Conservation (phyloP, 495 filamentous ascomycete species). For the Acidiella bohemica region DNA sequence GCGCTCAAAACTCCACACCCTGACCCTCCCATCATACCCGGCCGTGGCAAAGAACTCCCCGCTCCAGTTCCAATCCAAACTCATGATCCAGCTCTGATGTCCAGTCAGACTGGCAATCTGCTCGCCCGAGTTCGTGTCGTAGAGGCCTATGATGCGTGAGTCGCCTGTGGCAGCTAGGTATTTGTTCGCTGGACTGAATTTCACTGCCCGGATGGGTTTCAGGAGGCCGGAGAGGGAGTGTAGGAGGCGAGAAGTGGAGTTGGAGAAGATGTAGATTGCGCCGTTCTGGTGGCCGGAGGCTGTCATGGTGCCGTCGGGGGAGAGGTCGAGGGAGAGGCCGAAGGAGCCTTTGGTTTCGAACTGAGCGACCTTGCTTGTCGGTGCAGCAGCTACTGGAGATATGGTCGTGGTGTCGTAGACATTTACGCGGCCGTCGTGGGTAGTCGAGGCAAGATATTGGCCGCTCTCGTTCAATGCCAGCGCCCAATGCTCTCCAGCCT, state of each 20-base stretch:
- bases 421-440: constrained; percentile 70
- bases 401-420: constrained; percentile 60
- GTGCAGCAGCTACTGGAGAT: constrained; percentile 28
- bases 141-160: constrained; percentile 73
- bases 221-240: constrained; percentile 78
- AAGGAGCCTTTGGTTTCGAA: constrained; percentile 88
- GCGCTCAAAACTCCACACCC: constrained; percentile 82
- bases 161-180: constrained; percentile 89
- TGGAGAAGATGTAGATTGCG: constrained; percentile 87
- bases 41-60: constrained; percentile 76
- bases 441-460: constrained; percentile 64
- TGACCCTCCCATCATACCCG: constrained; percentile 80
- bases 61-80: constrained; percentile 83
- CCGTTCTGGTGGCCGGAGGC: constrained; percentile 90
- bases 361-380: constrained; percentile 47
- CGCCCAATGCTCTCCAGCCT: constrained; percentile 66
- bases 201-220: constrained; percentile 67
- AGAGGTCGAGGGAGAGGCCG: constrained; percentile 78
- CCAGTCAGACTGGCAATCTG: constrained; percentile 75
- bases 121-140: constrained; percentile 82
- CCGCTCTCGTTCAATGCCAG: constrained; percentile 72
- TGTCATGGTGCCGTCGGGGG: constrained; percentile 65
- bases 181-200: constrained; percentile 74
- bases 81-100: constrained; percentile 73
- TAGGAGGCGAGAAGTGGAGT: constrained; percentile 68